Evolutionary conservation across 1,139 yeast species (phyloP).

Genomic region (Protomyces arabidopsidicola): DNA sequence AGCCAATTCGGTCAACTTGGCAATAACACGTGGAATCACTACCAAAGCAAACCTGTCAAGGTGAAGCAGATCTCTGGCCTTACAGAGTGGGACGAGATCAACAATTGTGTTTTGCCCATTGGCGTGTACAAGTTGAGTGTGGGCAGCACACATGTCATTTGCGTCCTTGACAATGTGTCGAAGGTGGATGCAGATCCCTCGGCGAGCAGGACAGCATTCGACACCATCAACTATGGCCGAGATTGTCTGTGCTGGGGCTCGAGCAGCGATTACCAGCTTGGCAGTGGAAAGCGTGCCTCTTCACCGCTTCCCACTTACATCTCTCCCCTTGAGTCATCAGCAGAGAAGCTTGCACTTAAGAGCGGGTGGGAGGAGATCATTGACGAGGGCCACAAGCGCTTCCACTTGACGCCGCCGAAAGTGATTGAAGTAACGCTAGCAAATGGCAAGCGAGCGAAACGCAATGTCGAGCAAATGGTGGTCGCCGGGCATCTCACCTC

Average conservation of each 20-base stretch:
- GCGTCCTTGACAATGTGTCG: slow-evolving; percentile 52
- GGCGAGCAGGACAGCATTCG: slow-evolving; percentile 10
- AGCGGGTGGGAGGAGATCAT: slow-evolving; percentile 21
- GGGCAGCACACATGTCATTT: slow-evolving; percentile 64
- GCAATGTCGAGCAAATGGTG: slow-evolving; percentile 25
- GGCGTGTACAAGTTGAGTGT: slow-evolving; percentile 35
- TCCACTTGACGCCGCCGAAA: slow-evolving; percentile 23
- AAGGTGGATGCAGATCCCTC: slow-evolving; percentile 30
- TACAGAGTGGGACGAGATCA: slow-evolving; percentile 46
- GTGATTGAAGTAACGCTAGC: slow-evolving; percentile 10
- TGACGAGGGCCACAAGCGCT: slow-evolving; percentile 24
- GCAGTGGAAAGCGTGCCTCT: slow-evolving; percentile 69
- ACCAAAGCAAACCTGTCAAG: slow-evolving; percentile 61
- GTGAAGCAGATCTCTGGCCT: slow-evolving; percentile 48
- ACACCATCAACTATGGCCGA: slow-evolving; percentile 32
- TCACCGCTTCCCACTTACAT: slow-evolving; percentile 32
- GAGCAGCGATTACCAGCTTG: slow-evolving; percentile 76
- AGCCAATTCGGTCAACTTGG: slow-evolving; percentile 90
- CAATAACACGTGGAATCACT: slow-evolving; percentile 66
- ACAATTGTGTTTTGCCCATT: slow-evolving; percentile 38
- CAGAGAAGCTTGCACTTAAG: slow-evolving; percentile 19
- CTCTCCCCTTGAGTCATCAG: slow-evolving; percentile 13
- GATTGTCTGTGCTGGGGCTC: slow-evolving; percentile 81
- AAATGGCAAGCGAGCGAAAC: slow-evolving; percentile 16
- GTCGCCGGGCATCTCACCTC: slow-evolving; percentile 23